Evolutionary conservation across 495 filamentous ascomycete species (phyloP), one percentile per base, ranked within the genome.

Genomic region (Talaromyces trachyspermus): DNA sequence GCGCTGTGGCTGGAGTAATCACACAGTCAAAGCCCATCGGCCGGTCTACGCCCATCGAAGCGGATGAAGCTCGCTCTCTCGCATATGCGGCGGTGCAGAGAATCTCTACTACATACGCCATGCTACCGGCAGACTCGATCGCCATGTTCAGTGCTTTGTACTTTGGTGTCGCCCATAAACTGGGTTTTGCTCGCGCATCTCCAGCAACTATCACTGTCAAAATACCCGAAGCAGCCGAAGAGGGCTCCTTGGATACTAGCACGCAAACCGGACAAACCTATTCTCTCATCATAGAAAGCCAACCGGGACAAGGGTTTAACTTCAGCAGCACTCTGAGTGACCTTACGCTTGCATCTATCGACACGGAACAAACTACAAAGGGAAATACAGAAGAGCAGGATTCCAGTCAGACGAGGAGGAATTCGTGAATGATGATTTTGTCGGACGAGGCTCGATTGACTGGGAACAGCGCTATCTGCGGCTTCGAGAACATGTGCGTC

Each of bases 401-500:
- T 47, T 47, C 30, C 36, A 35, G 14, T 32, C 43, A 3, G 44
- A 46, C 6, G 23, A 44, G 19, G 57, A 55, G 2, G 50, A 55
- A 18, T n/a, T 55, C 3, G 54, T 57, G 25, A 55, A 54, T 26
- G 57, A 63, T 18, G 52, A 71, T 41, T 51, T 56, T 44, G 71
- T 62, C 17, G 56, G 64, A 24, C 57, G 62, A 1, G 42, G 51
- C 18, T 27, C 51, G 14, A 42, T 50, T 5, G 54, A 64, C 5
- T 73, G 70, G 70, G 71, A 68, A 37, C 66, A 70, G 41, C 63
- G 66, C 2, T 73, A 68, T 43, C 39, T 70, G 54, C 68, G 63
- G 33, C 62, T 77, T 23, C 70, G 72, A 35, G 56, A 62, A 33
- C 75, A 74, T 48, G 65, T 76, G 61, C 65, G 70, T 45, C 74